phyloP scores from a whole-genome alignment of 768 basidiomycete genomes.

The Tulasnella sp. region DNA sequence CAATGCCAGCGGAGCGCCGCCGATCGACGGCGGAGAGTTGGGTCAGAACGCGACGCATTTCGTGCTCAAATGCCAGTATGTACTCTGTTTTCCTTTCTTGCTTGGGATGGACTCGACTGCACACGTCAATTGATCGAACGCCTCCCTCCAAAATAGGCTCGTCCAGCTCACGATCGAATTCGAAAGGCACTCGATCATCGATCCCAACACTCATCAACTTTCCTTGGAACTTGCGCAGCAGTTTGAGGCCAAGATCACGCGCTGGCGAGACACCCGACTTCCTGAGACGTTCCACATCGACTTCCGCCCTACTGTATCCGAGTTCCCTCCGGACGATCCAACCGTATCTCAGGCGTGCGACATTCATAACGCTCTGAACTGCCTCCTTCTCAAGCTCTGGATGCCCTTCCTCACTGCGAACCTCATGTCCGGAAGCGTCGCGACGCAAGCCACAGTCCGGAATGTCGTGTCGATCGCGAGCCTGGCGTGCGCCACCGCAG shows the following conservation, averaged over 20 bases:
- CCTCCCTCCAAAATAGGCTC: background rate
- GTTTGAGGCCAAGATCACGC: slow-evolving; percentile 46
- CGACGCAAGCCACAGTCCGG: background rate
- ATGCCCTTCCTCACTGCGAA: slow-evolving; percentile 49
- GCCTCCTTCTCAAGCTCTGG: slow-evolving; percentile 53
- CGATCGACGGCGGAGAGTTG: slow-evolving; percentile 18
- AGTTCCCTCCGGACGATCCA: slow-evolving; percentile 28
- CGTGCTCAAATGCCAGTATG: slow-evolving; percentile 51
- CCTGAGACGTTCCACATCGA: slow-evolving; percentile 40
- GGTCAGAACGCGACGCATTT: slow-evolving; percentile 36
- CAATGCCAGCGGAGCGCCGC: slow-evolving; percentile 32
- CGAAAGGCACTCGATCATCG: slow-evolving; percentile 30
- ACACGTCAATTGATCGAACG: background rate
- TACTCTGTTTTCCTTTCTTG: slow-evolving; percentile 13
- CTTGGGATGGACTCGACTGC: background rate
- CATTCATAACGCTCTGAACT: slow-evolving; percentile 47
- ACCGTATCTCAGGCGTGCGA: slow-evolving; percentile 44
- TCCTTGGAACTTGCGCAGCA: slow-evolving; percentile 53
- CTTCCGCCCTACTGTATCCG: slow-evolving; percentile 25
- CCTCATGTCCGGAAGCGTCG: background rate
- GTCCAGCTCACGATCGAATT: slow-evolving; percentile 53
- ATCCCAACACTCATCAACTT: slow-evolving; percentile 29
- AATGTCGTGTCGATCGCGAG: slow-evolving; percentile 31
- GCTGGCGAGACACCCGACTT: slow-evolving; percentile 39
- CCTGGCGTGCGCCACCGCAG: slow-evolving; percentile 48